Percentiles rank a stretch among this genome's conserved stretches.
Conservation (phyloP, 163 green algal genomes). For the Trebouxia gelatinosa region DNA sequence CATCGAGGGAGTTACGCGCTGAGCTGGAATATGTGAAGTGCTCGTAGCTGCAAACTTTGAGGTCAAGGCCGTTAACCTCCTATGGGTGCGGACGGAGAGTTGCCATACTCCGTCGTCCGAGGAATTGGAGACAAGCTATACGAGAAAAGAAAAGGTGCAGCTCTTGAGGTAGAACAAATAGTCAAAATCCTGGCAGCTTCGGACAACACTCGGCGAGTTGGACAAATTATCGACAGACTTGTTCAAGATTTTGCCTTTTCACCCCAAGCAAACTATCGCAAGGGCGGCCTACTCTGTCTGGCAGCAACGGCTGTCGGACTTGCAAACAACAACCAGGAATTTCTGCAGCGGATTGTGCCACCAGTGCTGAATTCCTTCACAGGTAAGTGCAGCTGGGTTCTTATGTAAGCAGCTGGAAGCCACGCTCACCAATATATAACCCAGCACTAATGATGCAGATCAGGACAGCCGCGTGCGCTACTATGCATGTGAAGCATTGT, state of each 20-base stretch:
- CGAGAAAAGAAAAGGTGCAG: conserved; percentile 90
- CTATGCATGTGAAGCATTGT: conserved; percentile 93
- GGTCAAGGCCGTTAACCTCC: not conserved
- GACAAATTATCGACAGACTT: conserved; percentile 46
- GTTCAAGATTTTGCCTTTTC: conserved; percentile 71
- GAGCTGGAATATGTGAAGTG: not conserved
- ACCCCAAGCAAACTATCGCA: conserved; percentile 76
- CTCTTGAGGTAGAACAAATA: conserved; percentile 90
- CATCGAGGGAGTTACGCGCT: not conserved
- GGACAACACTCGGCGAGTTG: conserved; percentile 40
- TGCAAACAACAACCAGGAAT: conserved; percentile 53
- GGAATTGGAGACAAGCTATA: conserved; percentile 73
- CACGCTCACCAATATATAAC: too few species aligned
- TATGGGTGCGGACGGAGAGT: conserved; percentile 12
- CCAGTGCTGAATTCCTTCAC: conserved; percentile 86
- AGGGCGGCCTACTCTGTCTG: conserved; percentile 93
- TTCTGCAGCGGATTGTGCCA: conserved; percentile 66
- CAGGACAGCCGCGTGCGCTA: conserved; percentile 83
- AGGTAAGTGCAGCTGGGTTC: conserved; percentile 49
- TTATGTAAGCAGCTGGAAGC: too few species aligned
- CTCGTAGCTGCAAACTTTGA: too few species aligned
- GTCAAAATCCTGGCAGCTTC: conserved; percentile 40
- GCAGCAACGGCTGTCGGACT: conserved; percentile 91
- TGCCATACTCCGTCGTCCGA: conserved; percentile 32
- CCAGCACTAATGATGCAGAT: too few species aligned